Evolutionary conservation across 192 early-diverging fungal genomes (phyloP).

Genomic region (Linnemannia elongata): DNA sequence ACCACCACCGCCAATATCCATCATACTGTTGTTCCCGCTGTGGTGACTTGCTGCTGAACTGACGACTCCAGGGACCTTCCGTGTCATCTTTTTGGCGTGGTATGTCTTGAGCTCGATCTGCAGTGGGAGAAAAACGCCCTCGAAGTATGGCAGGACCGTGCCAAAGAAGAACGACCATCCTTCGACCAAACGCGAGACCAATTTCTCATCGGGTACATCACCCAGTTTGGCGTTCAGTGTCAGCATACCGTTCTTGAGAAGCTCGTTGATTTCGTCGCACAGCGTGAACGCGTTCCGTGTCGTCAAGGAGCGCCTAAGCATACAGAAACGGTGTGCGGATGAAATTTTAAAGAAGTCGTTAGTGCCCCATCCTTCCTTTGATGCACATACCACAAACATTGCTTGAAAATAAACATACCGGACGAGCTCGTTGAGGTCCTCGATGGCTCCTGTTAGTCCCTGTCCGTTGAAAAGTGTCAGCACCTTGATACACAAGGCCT

Average conservation of each 20-base stretch:
- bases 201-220: constrained; percentile 73
- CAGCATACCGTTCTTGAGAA: constrained; percentile 73
- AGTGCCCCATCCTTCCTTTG: not conserved
- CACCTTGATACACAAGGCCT: constrained; percentile 75
- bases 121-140: constrained; percentile 88
- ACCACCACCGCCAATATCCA: not conserved
- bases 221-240: constrained; percentile 77
- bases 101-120: constrained; percentile 53
- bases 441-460: constrained; percentile 82
- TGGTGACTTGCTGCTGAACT: constrained; percentile 12
- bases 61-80: constrained; percentile 11
- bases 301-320: constrained; percentile 56
- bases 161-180: constrained; percentile 88
- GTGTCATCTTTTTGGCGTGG: constrained; percentile 23
- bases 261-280: constrained; percentile 69
- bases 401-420: constrained; percentile 57
- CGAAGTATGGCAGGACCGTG: constrained; percentile 87
- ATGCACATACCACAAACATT: not conserved
- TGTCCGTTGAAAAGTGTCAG: constrained; percentile 92
- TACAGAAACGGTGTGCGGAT: not conserved
- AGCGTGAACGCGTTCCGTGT: constrained; percentile 58
- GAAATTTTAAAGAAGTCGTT: not conserved
- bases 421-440: constrained; percentile 87
- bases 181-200: constrained; percentile 76
- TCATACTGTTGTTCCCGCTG: not conserved